Evolutionary conservation across 2,329 filamentous ascomycete genomes (phyloP), one percentile per base, ranked within the genome.

Genomic region (Metarhizium anisopliae): DNA sequence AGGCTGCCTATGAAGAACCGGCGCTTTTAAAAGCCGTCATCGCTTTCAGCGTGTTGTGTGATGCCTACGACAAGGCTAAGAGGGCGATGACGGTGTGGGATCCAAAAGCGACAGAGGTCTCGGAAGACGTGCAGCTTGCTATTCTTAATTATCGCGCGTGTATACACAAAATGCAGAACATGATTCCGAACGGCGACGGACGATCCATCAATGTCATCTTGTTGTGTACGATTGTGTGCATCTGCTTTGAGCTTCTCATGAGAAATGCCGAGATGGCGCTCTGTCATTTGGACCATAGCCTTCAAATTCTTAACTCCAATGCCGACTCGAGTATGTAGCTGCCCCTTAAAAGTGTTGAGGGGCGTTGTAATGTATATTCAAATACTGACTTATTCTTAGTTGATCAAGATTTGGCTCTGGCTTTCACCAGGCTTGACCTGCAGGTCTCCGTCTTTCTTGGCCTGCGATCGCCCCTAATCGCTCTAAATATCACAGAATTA

Each of bases 161-260:
- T 10, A 53, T 56, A 18, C 49, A 54, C 38, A 29, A 54, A 1
- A 58, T 59, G 56, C 50, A 47, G 29, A 49, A 56, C 32, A 52
- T 60, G n/a, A 50, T 55, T 16, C 32, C 36, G 7, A 47, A 54
- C 30, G 50, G 55, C 32, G 45, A 57, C 11, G 47, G 50, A 51
- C 40, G 53, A 1, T 57, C 54, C 29, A 50, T 58, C 13, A 60
- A 58, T 47, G 55, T 55, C 16, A 54, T 55, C 13, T 50, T 60
- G 8, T 52, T 60, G 11, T 60, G 57, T 36, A 53, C 59, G 14
- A 43, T 60, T 25, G 30, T 61, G 8, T 61, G 55, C 36, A 58
- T 61, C 14, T 61, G 55, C 45, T 60, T 60, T 25, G 58, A 61
- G 52, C 40, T 61, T n/a, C 53, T 56, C 8, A 60, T 59, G 35